phyloP scores from a whole-genome alignment of 1,284 basidiomycete species.

The Apiotrichum domesticum region DNA sequence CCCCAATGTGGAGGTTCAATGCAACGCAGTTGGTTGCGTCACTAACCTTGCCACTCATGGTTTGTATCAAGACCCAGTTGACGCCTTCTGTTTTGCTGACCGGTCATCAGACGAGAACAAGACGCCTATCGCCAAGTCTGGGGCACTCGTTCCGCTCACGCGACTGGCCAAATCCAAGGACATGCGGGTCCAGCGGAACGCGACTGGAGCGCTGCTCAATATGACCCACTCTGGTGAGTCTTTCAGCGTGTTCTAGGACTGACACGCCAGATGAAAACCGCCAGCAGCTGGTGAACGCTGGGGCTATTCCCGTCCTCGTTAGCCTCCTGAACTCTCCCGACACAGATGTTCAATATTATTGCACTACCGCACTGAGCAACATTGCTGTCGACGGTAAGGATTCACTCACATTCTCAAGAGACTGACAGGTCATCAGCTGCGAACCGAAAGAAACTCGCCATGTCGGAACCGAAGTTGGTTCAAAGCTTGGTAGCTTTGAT shows the following conservation, averaged over 20 bases:
- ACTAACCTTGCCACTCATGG: slow-evolving; percentile 98
- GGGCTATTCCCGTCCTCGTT: slow-evolving; percentile 96
- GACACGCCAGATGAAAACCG: slow-evolving; percentile 78
- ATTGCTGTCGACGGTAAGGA: slow-evolving; percentile 87
- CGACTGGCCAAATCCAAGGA: slow-evolving; percentile 96
- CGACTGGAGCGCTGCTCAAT: slow-evolving; percentile 94
- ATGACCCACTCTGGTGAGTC: slow-evolving; percentile 93
- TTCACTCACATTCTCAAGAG: too few relatives aligned
- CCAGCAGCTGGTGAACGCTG: slow-evolving; percentile 96
- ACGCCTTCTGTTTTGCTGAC: too few relatives aligned
- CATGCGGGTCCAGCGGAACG: slow-evolving; percentile 98
- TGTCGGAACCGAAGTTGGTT: slow-evolving; percentile 91
- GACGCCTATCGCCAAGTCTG: slow-evolving; percentile 99
- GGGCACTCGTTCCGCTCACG: slow-evolving; percentile 92
- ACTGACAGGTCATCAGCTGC: slow-evolving; percentile 49
- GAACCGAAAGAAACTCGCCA: slow-evolving; percentile 93
- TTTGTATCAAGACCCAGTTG: slow-evolving; percentile 44
- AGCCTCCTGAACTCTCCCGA: slow-evolving; percentile 92
- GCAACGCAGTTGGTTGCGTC: slow-evolving; percentile 99
- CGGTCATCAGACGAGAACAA: slow-evolving; percentile 82
- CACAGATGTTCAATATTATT: slow-evolving; percentile 99
- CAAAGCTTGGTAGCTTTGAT: slow-evolving; percentile 90
- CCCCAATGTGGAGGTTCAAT: slow-evolving; percentile 98
- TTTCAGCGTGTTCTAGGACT: background rate
- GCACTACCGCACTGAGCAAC: slow-evolving; percentile 96